Evolutionary conservation across 1,139 yeast genomes (phyloP), one percentile per base, ranked within the genome.

Genomic region (Chernovozyma sophiae-reginae): DNA sequence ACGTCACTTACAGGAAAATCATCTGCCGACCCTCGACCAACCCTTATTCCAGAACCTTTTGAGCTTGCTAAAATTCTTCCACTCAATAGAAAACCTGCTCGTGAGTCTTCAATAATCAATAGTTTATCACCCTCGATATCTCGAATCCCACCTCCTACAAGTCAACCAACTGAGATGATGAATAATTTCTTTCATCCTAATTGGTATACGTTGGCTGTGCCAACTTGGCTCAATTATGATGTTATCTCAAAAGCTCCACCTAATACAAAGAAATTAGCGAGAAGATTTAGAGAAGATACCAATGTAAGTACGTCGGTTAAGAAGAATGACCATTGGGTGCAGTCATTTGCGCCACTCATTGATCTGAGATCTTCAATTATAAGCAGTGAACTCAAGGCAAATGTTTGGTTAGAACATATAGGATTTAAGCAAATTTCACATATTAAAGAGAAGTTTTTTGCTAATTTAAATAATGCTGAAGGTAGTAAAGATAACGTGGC

Each of bases 121-220:
- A 60, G 70, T 24, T 62, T 81, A 35, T 74, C 83, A 2, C 79
- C 59, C 11, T 57, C 65, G 19, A 60, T 65, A 28, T 53, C 67
- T 13, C 65, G 74, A 37, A 71, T 81, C 16, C 84, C 86, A 7
- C 59, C 62, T 14, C 86, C 90, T 3, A 74, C 81, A 2, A 56
- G 72, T 22, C 74, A 79, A 5, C 81, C 86, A 2, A 74, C 86
- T 1, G 86, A 82, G 45, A 74, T 87, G 40, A 66, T 87, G 58
- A 72, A 76, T 35, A 78, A 76, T 40, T 85, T 86, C 53, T 72
- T 83, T 48, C 96, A 89, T 56, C 96, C 97, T 12, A 85, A 84
- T 43, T 85, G 95, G 86, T 82, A 82, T 47, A 80, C 87, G 7
- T 65, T 90, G 35, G 86, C 94, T 6, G 74, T 86, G 5, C 82